These are phyloP conservation scores for Pleurotus tuber-regium DNA, from an alignment of 768 basidiomycete species.

Conservation along the genomic window DNA sequence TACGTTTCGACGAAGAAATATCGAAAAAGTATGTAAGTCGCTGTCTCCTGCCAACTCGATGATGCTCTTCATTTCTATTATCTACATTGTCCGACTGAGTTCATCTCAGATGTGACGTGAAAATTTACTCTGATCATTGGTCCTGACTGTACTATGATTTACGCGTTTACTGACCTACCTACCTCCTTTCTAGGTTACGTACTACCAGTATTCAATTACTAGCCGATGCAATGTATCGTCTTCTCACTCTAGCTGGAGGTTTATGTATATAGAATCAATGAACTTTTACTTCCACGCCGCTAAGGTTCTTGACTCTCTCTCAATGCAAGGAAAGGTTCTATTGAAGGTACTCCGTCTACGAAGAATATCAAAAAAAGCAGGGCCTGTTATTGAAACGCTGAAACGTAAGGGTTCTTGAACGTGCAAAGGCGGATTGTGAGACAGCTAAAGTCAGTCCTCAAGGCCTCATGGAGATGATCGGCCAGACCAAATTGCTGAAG, in stretches of 20 bases:
- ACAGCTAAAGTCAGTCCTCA: slow-evolving; percentile 82
- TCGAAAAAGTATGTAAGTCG: too few species aligned
- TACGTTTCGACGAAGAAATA: too few species aligned
- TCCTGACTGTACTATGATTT: too few species aligned
- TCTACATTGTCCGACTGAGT: too few species aligned
- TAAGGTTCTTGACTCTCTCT: slow-evolving; percentile 78
- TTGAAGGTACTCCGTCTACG: slow-evolving; percentile 75
- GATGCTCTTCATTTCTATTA: too few species aligned
- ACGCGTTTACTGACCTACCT: slow-evolving; percentile 3
- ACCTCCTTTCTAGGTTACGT: not conserved
- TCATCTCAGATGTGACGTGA: too few species aligned
- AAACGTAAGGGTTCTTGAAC: slow-evolving; percentile 72
- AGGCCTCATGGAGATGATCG: slow-evolving; percentile 65
- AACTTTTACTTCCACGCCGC: slow-evolving; percentile 96
- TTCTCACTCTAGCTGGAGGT: slow-evolving; percentile 11
- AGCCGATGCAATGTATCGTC: not conserved
- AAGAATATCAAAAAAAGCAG: slow-evolving; percentile 77
- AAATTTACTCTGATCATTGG: too few species aligned
- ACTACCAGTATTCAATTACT: not conserved
- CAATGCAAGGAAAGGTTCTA: slow-evolving; percentile 87
- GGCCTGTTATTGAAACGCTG: slow-evolving; percentile 90
- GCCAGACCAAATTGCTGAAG: slow-evolving; percentile 61
- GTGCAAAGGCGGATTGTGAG: not conserved
- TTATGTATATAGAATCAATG: slow-evolving; percentile 52
- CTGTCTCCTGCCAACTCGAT: too few species aligned